phyloP scores from a whole-genome alignment of 139 green algal species.

The Coccomyxa sp. region DNA sequence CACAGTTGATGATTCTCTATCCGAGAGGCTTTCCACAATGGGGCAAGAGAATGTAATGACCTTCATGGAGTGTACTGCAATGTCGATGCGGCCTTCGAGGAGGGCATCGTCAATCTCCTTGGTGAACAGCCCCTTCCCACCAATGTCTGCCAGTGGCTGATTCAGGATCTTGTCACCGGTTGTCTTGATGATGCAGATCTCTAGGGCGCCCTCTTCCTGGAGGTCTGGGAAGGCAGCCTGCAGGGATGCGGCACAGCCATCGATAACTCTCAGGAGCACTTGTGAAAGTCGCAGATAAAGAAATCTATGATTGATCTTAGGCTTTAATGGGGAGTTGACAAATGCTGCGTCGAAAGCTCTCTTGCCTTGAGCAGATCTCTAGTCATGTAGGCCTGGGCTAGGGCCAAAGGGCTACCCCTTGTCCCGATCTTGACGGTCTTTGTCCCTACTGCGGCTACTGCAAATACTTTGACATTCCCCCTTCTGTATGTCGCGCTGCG shows the following conservation, averaged over 20 bases:
- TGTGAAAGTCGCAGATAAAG: background rate
- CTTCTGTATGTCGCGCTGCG: background rate
- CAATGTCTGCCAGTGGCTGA: conserved; percentile 97
- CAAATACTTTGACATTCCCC: background rate
- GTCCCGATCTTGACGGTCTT: conserved; percentile 23
- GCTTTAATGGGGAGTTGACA: background rate
- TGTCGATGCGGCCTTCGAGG: conserved; percentile 90
- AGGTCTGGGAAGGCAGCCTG: conserved; percentile 84
- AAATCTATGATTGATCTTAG: too few relatives aligned
- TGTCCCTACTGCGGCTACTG: conserved; percentile 8
- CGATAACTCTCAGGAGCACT: background rate
- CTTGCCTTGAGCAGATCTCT: conserved; percentile 85
- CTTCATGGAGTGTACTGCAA: conserved; percentile 99
- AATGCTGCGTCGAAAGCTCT: background rate
- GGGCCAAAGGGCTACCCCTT: conserved; percentile 68
- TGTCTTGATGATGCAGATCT: conserved; percentile 99
- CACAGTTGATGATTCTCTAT: too few relatives aligned
- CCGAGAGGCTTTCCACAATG: too few relatives aligned
- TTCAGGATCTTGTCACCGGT: conserved; percentile 98
- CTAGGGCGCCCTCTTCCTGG: conserved; percentile 86
- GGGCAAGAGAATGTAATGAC: conserved; percentile 19
- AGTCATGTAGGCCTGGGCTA: conserved; percentile 98
- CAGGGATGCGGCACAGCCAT: background rate
- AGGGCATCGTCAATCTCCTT: conserved; percentile 99
- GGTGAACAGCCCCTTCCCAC: conserved; percentile 99